Evolutionary conservation across 2,329 filamentous ascomycete species (phyloP).

Genomic region (Arthroderma uncinatum): DNA sequence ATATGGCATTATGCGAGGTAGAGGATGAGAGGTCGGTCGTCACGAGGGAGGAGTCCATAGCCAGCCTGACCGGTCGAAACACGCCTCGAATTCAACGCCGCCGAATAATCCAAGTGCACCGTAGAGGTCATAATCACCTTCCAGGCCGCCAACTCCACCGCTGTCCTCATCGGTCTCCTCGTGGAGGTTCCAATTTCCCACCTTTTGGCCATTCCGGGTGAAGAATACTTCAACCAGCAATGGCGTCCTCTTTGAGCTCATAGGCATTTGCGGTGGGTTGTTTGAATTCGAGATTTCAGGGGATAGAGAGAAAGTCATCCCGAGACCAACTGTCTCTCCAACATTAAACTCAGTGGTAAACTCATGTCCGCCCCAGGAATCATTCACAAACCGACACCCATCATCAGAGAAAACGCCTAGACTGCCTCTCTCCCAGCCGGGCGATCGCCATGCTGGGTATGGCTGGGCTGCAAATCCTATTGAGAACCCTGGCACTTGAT

Average conservation of each 20-base stretch:
- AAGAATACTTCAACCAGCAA: slow-evolving; percentile 45
- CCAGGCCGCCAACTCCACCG: slow-evolving; percentile 52
- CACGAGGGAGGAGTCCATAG: slow-evolving; percentile 30
- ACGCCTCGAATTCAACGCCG: slow-evolving; percentile 49
- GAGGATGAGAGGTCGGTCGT: too few species aligned
- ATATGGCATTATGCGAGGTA: too few species aligned
- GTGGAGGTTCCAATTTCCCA: slow-evolving; percentile 48
- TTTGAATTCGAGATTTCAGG: slow-evolving; percentile 13
- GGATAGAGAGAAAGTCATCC: slow-evolving; percentile 42
- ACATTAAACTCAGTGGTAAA: slow-evolving; percentile 44
- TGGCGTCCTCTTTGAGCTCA: slow-evolving; percentile 9
- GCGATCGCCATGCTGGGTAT: slow-evolving; percentile 51
- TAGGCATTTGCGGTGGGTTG: slow-evolving; percentile 1
- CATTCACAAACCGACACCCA: slow-evolving; percentile 52
- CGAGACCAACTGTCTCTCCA: slow-evolving; percentile 49
- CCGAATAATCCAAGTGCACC: slow-evolving; percentile 52
- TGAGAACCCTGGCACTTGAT: slow-evolving; percentile 43
- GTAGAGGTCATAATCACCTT: slow-evolving; percentile 56
- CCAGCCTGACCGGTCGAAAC: slow-evolving; percentile 41
- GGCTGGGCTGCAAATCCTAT: slow-evolving; percentile 51
- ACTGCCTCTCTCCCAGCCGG: slow-evolving; percentile 53
- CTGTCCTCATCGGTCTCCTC: slow-evolving; percentile 48
- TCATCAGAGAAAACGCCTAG: slow-evolving; percentile 53
- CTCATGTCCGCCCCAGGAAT: slow-evolving; percentile 48
- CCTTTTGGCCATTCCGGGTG: slow-evolving; percentile 44